phyloP scores from a whole-genome alignment of 805 yeast genomes.

The Saccharomyces kudriavzevii region DNA sequence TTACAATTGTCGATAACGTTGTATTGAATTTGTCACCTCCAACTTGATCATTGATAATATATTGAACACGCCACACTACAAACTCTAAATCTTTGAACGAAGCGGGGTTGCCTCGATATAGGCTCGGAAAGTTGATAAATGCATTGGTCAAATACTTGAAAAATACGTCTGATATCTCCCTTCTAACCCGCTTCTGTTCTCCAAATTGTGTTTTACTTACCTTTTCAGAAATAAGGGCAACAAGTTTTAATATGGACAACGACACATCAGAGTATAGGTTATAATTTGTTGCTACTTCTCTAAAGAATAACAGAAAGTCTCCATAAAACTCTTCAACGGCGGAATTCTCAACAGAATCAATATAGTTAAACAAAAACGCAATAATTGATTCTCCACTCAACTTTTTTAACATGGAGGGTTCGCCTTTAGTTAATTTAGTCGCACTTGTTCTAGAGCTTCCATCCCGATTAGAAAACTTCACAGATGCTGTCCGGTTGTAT shows the following conservation, averaged over 20 bases:
- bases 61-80: conserved; percentile 14
- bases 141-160: conserved; percentile 30
- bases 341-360: conserved; percentile 61
- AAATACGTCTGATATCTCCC: conserved; percentile 45
- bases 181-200: conserved; percentile 48
- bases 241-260: conserved; percentile 46
- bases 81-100: conserved; percentile 10
- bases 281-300: conserved; percentile 44
- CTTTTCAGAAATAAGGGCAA: conserved; percentile 47
- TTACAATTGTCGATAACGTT: conserved; percentile 44
- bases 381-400: conserved; percentile 41
- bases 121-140: conserved; percentile 19
- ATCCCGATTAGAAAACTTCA: conserved; percentile 18
- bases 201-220: conserved; percentile 53
- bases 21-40: conserved; percentile 47
- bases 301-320: conserved; percentile 49
- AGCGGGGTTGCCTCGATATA: conserved; percentile 9
- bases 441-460: conserved; percentile 7
- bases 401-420: conserved; percentile 41
- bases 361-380: conserved; percentile 51
- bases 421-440: conserved; percentile 12
- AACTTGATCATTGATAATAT: conserved; percentile 19
- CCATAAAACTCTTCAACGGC: conserved; percentile 74
- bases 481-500: conserved; percentile 15
- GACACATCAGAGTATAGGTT: conserved; percentile 41